Evolutionary conservation across 73 alveolate genomes (phyloP).

Genomic region (Paramecium caudatum): DNA sequence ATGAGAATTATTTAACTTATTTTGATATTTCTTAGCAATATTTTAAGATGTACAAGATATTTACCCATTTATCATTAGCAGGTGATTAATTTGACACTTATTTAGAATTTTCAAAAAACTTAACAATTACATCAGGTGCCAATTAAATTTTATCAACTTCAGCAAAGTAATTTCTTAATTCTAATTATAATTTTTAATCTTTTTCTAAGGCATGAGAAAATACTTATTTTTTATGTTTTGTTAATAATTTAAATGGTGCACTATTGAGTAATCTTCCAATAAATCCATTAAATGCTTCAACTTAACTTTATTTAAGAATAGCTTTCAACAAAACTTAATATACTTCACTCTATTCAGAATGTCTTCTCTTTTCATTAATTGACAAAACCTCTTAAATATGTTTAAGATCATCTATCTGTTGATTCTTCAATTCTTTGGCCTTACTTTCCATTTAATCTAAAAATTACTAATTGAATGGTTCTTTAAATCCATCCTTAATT

Average conservation of each 20-base stretch:
- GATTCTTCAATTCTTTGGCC: not conserved
- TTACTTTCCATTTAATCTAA: not conserved
- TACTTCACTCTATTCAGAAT: not conserved
- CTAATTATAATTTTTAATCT: not conserved
- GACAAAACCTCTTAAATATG: not conserved
- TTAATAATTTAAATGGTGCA: conserved; percentile 5
- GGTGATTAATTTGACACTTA: not conserved
- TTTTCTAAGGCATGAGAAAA: not conserved
- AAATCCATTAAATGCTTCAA: not conserved
- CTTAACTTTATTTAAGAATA: not conserved
- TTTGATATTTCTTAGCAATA: not conserved
- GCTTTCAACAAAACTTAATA: not conserved
- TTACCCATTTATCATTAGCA: conserved; percentile 28
- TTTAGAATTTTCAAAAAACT: conserved; percentile 10
- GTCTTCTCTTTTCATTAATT: not conserved
- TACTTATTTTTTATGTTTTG: not conserved
- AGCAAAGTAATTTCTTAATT: not conserved
- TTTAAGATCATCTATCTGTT: conserved; percentile 39
- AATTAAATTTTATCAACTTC: not conserved
- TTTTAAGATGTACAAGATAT: not conserved
- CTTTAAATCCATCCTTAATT: conserved; percentile 17
- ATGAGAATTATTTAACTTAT: not conserved
- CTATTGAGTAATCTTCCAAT: not conserved
- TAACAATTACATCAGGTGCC: not conserved
- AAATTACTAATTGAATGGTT: conserved; percentile 12